Percentiles rank a stretch among this genome's conserved stretches.
These are phyloP conservation scores for Pseudohalonectria lignicola DNA, from an alignment of 2,329 filamentous ascomycete genomes.

Conservation along the genomic window DNA sequence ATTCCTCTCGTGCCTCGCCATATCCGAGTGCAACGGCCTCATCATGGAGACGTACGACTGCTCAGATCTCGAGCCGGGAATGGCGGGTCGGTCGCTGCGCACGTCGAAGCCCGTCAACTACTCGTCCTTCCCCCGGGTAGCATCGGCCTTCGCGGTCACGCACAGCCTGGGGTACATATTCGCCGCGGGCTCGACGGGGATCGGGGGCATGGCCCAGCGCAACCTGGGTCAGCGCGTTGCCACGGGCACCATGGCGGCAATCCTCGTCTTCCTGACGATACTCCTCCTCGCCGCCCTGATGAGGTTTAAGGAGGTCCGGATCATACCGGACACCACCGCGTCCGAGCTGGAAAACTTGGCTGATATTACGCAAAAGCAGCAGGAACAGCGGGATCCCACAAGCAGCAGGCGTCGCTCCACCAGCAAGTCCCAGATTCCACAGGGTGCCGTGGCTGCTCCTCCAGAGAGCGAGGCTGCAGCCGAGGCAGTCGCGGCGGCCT, in stretches of 20 bases:
- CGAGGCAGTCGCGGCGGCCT: slow-evolving; percentile 40
- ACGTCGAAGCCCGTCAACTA: slow-evolving; percentile 43
- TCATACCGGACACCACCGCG: slow-evolving; percentile 44
- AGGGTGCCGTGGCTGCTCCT: too few relatives aligned
- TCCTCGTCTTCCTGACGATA: slow-evolving; percentile 54
- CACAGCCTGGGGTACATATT: slow-evolving; percentile 60
- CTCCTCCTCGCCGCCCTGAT: slow-evolving; percentile 50
- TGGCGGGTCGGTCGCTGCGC: slow-evolving; percentile 45
- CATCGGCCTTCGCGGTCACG: slow-evolving; percentile 59
- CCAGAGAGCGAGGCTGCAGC: slow-evolving; percentile 6
- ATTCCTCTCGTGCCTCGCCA: slow-evolving; percentile 61
- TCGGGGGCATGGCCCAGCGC: slow-evolving; percentile 57
- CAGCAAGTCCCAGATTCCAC: not conserved
- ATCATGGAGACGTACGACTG: slow-evolving; percentile 77
- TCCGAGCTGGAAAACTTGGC: slow-evolving; percentile 23
- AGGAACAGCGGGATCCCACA: slow-evolving; percentile 16
- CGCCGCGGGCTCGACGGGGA: slow-evolving; percentile 55
- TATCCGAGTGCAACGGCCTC: slow-evolving; percentile 65
- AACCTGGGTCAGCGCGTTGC: slow-evolving; percentile 55
- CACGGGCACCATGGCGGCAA: slow-evolving; percentile 57
- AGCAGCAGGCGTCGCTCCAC: slow-evolving; percentile 15
- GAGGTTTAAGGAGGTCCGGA: slow-evolving; percentile 55
- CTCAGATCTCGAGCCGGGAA: slow-evolving; percentile 65
- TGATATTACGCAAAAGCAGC: too few relatives aligned
- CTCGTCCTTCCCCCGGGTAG: slow-evolving; percentile 64